Base-by-base conservation (phyloP, 2,329 filamentous ascomycete genomes). In the Nigrospora sphaerica region DNA sequence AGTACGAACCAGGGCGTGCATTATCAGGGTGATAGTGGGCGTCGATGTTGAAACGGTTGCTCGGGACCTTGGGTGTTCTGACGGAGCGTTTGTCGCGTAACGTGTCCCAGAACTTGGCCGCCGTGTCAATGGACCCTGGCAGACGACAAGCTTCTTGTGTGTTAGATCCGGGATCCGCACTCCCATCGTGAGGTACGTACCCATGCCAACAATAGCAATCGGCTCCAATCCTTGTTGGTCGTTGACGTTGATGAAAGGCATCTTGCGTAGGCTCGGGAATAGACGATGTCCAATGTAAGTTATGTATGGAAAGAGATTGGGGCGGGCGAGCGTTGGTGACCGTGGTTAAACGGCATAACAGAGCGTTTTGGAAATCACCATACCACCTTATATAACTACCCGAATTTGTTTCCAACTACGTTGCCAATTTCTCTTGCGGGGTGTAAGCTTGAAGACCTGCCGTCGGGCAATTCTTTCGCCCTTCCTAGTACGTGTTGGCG, bases 111-210 rank as follows among this genome's bases (percentile, higher is more conserved):
- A 57, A 54, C 13, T 45, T 46, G 5, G 52, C 48, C 19, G 50
- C 43, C 1, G 53, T 53, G 28, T 52, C 47, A 11, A 57, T 44
- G 2, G 36, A 42, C 13, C 54, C 54, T 12, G 54, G 54, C 12
- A 57, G 46, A 17, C 50, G 54, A 42, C 54, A 57, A 13, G 51
- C 54, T 57, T n/a, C n/a, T n/a, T n/a, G 23, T 18, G 4, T 43
- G 11, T 11, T 34, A 34, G n/a, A 34, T 11, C n/a, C n/a, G 33
- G n/a, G n/a, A n/a, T n/a, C n/a, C n/a, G 33, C 17, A 35, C n/a
- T 6, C 6, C 13, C 11, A 6, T 4, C 16, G 13, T 11, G n/a
- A 16, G 42, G 10, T 14, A 35, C 45, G 9, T 44, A 44, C 42
- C 32, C 42, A 44, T 44, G 42, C 42, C 42, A 18, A 44, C 42